Conservation (phyloP, 2,329 filamentous ascomycete species). For the Trichoderma koningiopsis region DNA sequence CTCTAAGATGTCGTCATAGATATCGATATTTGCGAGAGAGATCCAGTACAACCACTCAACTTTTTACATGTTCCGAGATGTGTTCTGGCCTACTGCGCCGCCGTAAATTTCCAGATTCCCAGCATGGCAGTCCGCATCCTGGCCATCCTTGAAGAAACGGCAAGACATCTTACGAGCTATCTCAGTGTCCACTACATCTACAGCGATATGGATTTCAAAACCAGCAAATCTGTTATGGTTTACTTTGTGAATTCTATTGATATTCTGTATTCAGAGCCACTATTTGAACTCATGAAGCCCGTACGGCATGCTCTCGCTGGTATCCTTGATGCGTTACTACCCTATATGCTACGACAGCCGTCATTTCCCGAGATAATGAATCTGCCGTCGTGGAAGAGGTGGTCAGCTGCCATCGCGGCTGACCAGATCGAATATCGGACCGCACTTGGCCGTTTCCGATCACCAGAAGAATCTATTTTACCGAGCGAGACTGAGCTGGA, state of each 20-base stretch:
- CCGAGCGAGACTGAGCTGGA: constrained; percentile 19
- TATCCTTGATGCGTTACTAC: constrained; percentile 34
- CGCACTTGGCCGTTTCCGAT: constrained; percentile 26
- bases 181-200: constrained; percentile 28
- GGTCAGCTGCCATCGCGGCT: constrained; percentile 32
- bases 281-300: constrained; percentile 35
- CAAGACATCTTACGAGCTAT: constrained; percentile 31
- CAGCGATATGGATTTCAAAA: constrained; percentile 28
- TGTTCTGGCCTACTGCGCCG: constrained; percentile 38
- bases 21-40: constrained; percentile 36
- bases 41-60: constrained; percentile 32
- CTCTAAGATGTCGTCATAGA: constrained; percentile 24
- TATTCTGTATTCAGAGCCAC: constrained; percentile 33
- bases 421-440: constrained; percentile 36
- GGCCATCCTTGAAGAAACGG: constrained; percentile 34
- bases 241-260: constrained; percentile 38
- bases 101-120: constrained; percentile 36
- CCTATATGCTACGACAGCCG: constrained; percentile 33
- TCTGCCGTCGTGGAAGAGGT: constrained; percentile 31
- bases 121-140: constrained; percentile 36
- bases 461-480: constrained; percentile 16
- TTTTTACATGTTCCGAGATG: constrained; percentile 39
- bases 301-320: constrained; percentile 39
- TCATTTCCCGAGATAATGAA: constrained; percentile 32
- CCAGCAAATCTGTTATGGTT: constrained; percentile 31